Evolutionary conservation across 1,284 basidiomycete species (phyloP), one percentile per base, ranked within the genome.

Genomic region (Tilletia horrida): DNA sequence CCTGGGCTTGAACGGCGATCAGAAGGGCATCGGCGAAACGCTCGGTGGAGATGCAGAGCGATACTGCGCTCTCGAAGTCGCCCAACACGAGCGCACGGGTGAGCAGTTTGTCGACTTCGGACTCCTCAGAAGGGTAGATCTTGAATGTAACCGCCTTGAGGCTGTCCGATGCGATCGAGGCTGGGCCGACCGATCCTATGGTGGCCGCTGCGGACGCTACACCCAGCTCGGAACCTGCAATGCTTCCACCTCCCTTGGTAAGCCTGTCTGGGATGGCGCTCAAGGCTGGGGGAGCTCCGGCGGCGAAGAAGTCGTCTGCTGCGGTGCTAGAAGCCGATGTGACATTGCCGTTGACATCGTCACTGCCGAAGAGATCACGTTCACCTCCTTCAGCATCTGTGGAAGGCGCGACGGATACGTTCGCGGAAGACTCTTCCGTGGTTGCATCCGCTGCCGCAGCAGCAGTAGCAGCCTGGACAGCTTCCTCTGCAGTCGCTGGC

Each of bases 11-110:
- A 25, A 92, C 93, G 45, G 95, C 93, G 13, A 97, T 87, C 11
- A 98, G 86, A 66, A 97, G 90, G 0, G 96, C 94, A 77, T 98
- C 95, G 4, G 95, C 94, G 77, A 89, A 97, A 48, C 93, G 88
- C 69, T 94, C 91, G 0, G 89, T 87, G 0, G 92, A 91, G 16
- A 98, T 86, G 81, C 93, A 96, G 7, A 98, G 85, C 11, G 91
- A 89, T 18, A 98, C 95, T 1, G 95, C 95, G 23, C 89, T 91
- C 73, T 89, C 87, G 75, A 97, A 97, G 83, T 98, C 95, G 44
- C 95, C 95, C 9, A 97, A 85, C 1, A 98, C 92, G 40, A 97
- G 85, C 0, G 95, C 91, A 76, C 93, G 92, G 0, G 95, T 97
- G 73, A 98, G 87, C 31, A 97, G 86, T 35, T 88, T 86, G 79